These are phyloP conservation scores for Limonium bicolor DNA, from an alignment of 148 eudicot species.

Conservation along the genomic window DNA sequence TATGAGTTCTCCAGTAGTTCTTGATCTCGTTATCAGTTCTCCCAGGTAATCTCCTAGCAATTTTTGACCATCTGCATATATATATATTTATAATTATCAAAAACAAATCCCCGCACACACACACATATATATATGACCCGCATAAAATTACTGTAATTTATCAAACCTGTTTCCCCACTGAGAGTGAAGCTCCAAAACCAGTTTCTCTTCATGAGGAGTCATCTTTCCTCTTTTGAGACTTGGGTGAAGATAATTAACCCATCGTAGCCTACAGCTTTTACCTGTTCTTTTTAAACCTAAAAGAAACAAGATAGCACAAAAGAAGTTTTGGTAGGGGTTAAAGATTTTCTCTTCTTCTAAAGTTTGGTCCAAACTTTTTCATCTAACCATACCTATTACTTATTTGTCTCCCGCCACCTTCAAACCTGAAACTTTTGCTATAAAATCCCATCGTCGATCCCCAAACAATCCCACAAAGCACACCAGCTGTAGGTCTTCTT, in stretches of 20 bases:
- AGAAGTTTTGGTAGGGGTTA: no score
- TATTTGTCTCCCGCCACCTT: constrained; percentile 99
- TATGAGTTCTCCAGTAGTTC: constrained; percentile 86
- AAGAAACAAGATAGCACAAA: no score
- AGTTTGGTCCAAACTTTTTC: constrained; percentile 23
- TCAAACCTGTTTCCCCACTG: constrained; percentile 89
- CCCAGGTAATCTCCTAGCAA: constrained; percentile 72
- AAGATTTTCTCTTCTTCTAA: constrained; percentile 12
- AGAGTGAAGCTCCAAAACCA: constrained; percentile 66
- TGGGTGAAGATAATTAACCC: constrained; percentile 95
- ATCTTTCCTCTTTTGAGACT: constrained; percentile 81
- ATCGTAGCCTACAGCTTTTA: constrained; percentile 88
- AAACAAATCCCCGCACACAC: not conserved
- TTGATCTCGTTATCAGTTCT: constrained; percentile 86
- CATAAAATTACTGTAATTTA: not conserved
- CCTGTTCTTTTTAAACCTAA: constrained; percentile 95
- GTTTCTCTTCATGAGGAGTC: constrained; percentile 78
- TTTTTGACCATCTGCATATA: constrained; percentile 57
- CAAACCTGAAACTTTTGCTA: constrained; percentile 99
- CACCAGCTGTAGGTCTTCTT: constrained; percentile 74
- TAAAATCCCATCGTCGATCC: constrained; percentile 98
- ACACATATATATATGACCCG: not conserved
- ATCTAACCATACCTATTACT: constrained; percentile 56
- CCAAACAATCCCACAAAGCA: constrained; percentile 88
- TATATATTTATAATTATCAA: not conserved